Base-by-base conservation (phyloP, 441 rosid species). In the Populus tomentosa region DNA sequence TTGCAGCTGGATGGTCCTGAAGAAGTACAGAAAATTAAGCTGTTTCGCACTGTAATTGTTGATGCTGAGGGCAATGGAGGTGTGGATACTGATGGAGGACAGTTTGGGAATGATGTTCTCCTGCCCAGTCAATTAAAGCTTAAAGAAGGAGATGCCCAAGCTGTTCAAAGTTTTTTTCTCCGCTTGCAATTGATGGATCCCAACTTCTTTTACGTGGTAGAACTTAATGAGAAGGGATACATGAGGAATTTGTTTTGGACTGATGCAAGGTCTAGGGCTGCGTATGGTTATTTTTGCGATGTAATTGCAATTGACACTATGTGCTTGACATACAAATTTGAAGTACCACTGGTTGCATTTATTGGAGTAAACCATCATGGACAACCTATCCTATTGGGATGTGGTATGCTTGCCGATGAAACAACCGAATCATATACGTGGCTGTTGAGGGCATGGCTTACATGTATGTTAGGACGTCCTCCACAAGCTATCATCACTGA, bases 401-500 rank as follows among this genome's bases (percentile, higher is more conserved):
- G 88, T 79, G 89, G 88, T 77, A 77, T 88, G 64, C 83, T 88
- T 75, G 82, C 88, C 14, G 78, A 81, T 42, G 85, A 85, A 80
- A 82, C 85, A 28, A 32, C 77, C 2, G 87, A 88, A 80, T 84
- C 87, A 1, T 85, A 82, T 65, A 75, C 77, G 7, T 88, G 91
- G 91, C 77, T 88, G 83, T 85, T 88, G 74, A 85, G 91, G 83
- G 89, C 87, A 16, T 88, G 89, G 91, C 89, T 88, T 35, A 86
- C 91, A 1, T 86, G 88, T 62, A 85, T 87, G 85, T 73, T 85
- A 59, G 91, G 91, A 74, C 87, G 78, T 46, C 85, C 89, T 79
- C 89, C 91, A 3, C 91, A 83, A 67, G 71, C 80, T 38, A 74
- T 88, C 78, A 84, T 88, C 67, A 81, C 82, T 18, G 82, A 85